Base-by-base conservation (phyloP, 2,329 filamentous ascomycete genomes). In the Cylindrodendrum hubeiense region DNA sequence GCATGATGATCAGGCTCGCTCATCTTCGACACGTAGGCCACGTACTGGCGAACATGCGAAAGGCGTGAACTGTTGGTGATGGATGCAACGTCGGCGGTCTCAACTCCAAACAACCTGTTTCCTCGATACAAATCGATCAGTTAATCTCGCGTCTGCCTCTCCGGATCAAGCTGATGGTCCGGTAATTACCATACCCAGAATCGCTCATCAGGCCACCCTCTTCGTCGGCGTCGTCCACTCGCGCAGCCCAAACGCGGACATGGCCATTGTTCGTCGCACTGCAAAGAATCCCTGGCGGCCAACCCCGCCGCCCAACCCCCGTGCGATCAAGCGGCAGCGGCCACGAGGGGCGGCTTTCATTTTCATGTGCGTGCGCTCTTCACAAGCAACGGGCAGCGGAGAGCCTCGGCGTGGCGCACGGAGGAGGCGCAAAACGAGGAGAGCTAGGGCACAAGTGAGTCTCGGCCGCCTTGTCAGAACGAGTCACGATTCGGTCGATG, bases 391-490 rank as follows among this genome's bases (percentile, higher is more conserved):
- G n/a, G 28, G 4, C 15, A 17, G 30, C 24, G 33, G 21, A 21
- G 15, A 51, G 60, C 60, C 60, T 63, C 60, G 60, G 71, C 71
- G 64, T 74, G 71, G 71, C 71, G 71, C 51, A 41, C 46, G 28
- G 49, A 26, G 19, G n/a, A 47, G 44, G 26, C n/a, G 59, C 51
- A 50, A 58, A 59, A 61, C 51, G 47, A 65, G 59, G 50, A 58
- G 26, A 51, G 30, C n/a, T 15, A 30, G 64, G 44, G 34, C 22
- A 41, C 46, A 9, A 37, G 30, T n/a, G 24, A 22, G 52, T 34
- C 28, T 8, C 37, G 17, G 15, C 3, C 33, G 43, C 50, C 30
- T 49, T 43, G 44, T 58, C 55, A 50, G 39, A 39, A 30, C 55
- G 37, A 37, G 24, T n/a, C 12, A 8, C 30, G 15, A 39, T 37